Evolutionary conservation across 257 asterid species (phyloP).

Genomic region (Ehretia macrophylla): DNA sequence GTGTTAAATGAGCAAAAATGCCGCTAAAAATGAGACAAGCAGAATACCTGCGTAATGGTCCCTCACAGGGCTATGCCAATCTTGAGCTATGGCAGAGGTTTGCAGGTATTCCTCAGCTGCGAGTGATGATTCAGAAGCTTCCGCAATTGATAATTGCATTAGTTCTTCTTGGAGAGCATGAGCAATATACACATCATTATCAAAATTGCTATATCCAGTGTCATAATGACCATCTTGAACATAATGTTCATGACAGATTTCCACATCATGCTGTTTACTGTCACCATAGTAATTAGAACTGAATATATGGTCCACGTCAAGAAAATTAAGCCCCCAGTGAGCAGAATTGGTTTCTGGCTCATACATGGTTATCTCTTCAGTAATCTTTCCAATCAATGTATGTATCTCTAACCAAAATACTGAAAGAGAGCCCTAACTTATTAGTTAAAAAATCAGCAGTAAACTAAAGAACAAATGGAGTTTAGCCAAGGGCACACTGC

Average conservation of each 20-base stretch:
- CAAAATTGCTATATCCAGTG: conserved; percentile 25
- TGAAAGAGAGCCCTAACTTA: neutral
- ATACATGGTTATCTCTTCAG: conserved; percentile 38
- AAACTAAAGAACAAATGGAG: too few species aligned
- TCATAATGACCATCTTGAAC: conserved; percentile 35
- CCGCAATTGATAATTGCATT: conserved; percentile 53
- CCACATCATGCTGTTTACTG: conserved; percentile 59
- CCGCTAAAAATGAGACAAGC: neutral
- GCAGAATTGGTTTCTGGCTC: conserved; percentile 69
- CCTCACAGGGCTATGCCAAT: conserved; percentile 56
- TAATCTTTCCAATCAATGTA: conserved; percentile 11
- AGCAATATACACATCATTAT: conserved; percentile 55
- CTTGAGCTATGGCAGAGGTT: conserved; percentile 33
- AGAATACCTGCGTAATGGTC: conserved; percentile 45
- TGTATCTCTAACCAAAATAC: neutral
- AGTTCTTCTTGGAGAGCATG: conserved; percentile 66
- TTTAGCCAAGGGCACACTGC: too few species aligned
- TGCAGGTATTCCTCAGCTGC: conserved; percentile 39
- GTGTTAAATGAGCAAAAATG: neutral
- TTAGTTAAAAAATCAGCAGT: too few species aligned
- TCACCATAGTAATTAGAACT: conserved; percentile 76
- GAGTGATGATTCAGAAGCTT: conserved; percentile 46
- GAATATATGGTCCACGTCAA: conserved; percentile 63
- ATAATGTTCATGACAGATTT: conserved; percentile 65
- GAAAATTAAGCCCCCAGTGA: conserved; percentile 48